A percentile compares a stretch with the other conserved stretches of the same genome.
phyloP scores from a whole-genome alignment of 2,329 filamentous ascomycete genomes.

The Phialocephala subalpina region DNA sequence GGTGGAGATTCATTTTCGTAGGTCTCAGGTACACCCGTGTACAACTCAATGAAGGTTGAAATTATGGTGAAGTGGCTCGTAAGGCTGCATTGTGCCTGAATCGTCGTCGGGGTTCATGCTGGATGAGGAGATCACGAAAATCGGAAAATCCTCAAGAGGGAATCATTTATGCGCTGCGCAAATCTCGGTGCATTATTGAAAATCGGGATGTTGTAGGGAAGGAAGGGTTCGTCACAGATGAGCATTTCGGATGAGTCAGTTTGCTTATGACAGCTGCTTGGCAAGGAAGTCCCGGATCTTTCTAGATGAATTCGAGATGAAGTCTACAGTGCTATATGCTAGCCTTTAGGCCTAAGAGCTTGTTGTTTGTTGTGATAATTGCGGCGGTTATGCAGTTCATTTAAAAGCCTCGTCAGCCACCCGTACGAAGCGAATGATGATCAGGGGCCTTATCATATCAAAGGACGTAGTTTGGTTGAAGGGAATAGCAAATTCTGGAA shows the following conservation, averaged over 20 bases:
- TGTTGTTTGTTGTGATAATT: slow-evolving; percentile 3
- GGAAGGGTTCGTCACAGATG: too few relatives aligned
- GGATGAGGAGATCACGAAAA: not conserved
- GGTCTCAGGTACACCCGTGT: not conserved
- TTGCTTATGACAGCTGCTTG: not conserved
- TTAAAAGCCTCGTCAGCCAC: slow-evolving; percentile 11
- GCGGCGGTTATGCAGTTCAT: not conserved
- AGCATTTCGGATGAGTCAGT: not conserved
- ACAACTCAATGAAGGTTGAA: not conserved
- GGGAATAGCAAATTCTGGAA: not conserved
- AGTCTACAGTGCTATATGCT: not conserved
- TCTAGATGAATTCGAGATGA: slow-evolving; percentile 7
- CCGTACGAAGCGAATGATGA: slow-evolving; percentile 3
- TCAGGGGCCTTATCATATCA: slow-evolving; percentile 10
- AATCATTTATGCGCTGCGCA: not conserved
- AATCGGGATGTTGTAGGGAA: not conserved
- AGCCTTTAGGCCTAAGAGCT: not conserved
- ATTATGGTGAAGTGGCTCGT: not conserved
- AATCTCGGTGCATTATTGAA: not conserved
- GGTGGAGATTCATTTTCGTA: not conserved
- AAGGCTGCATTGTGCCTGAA: slow-evolving; percentile 11
- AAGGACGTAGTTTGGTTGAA: not conserved
- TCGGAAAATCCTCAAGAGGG: not conserved
- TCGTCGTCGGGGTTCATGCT: slow-evolving; percentile 3
- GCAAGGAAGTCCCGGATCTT: slow-evolving; percentile 1